These are phyloP conservation scores for Phanerodontia chrysosporium DNA, from an alignment of 768 basidiomycete genomes.

Conservation along the genomic window DNA sequence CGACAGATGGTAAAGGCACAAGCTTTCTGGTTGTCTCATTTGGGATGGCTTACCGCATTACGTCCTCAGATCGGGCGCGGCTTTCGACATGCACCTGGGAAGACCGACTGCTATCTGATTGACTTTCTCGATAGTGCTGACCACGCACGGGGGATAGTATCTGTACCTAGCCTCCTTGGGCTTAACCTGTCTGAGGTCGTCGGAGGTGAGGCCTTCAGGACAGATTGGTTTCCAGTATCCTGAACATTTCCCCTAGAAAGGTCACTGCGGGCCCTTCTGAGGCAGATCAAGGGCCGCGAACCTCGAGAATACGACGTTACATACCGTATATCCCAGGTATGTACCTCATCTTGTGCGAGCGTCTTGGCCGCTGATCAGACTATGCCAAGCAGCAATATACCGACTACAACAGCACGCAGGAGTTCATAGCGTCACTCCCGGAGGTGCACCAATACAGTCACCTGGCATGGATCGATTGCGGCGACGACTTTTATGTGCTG, in stretches of 20 bases:
- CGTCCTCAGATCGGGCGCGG: slow-evolving; percentile 80
- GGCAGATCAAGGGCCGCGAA: too few relatives aligned
- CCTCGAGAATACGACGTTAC: too few relatives aligned
- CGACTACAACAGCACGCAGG: slow-evolving; percentile 75
- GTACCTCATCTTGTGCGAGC: too few relatives aligned
- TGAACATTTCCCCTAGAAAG: background rate
- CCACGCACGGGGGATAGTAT: slow-evolving; percentile 68
- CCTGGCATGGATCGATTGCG: slow-evolving; percentile 82
- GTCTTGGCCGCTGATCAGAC: too few relatives aligned
- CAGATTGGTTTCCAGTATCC: background rate
- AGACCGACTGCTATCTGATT: slow-evolving; percentile 81
- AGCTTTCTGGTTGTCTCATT: too few relatives aligned
- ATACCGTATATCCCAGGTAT: too few relatives aligned
- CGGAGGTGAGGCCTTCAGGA: slow-evolving; percentile 56
- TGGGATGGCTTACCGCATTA: background rate
- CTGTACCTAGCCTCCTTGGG: slow-evolving; percentile 80
- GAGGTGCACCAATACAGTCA: slow-evolving; percentile 50
- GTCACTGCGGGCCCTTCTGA: too few relatives aligned
- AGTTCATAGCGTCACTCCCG: slow-evolving; percentile 48
- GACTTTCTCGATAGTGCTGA: slow-evolving; percentile 82
- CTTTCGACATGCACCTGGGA: slow-evolving; percentile 77
- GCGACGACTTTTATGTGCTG: slow-evolving; percentile 63
- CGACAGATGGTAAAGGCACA: slow-evolving; percentile 77
- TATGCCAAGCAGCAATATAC: slow-evolving; percentile 7
- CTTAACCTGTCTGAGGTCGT: slow-evolving; percentile 64